A percentile compares a stretch with the other conserved stretches of the same genome.
phyloP scores from a whole-genome alignment of 164 flowering plant species.

The Vitis labrusca region DNA sequence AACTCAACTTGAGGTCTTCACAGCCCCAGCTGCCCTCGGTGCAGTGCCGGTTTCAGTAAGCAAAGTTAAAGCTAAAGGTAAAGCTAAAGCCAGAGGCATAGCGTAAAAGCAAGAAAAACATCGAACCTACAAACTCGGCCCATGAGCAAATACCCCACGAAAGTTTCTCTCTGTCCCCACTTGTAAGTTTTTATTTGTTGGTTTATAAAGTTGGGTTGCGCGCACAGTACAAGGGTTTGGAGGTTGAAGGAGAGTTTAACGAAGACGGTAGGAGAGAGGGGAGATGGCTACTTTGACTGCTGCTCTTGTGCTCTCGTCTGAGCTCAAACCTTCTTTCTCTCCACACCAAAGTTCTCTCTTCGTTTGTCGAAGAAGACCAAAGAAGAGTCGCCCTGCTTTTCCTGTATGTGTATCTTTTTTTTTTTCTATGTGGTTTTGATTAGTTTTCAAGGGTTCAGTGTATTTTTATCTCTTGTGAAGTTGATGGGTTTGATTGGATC shows the following conservation, averaged over 20 bases:
- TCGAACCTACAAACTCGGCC: too few species aligned
- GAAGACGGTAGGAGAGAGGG: background rate
- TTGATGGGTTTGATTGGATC: slow-evolving; percentile 17
- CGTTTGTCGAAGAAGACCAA: slow-evolving; percentile 24
- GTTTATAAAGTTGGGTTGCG: too few species aligned
- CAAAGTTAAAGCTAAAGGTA: too few species aligned
- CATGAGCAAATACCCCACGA: too few species aligned
- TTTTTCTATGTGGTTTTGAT: background rate
- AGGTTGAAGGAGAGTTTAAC: background rate
- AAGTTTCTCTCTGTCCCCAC: too few species aligned
- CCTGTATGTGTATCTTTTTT: slow-evolving; percentile 37
- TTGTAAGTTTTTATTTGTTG: too few species aligned
- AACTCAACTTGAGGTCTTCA: too few species aligned
- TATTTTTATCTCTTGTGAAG: background rate
- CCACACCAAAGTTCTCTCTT: slow-evolving; percentile 17
- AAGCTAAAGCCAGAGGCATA: too few species aligned
- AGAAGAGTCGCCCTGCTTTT: slow-evolving; percentile 26
- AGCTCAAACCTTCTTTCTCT: slow-evolving; percentile 24
- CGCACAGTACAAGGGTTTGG: background rate
- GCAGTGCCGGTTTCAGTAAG: too few species aligned
- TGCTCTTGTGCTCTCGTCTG: slow-evolving; percentile 36
- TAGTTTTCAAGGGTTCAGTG: background rate
- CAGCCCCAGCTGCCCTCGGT: too few species aligned
- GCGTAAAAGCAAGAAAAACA: too few species aligned
- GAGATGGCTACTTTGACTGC: slow-evolving; percentile 49